phyloP scores from a whole-genome alignment of 1,284 basidiomycete genomes.

The Cutaneotrichosporon arboriforme region DNA sequence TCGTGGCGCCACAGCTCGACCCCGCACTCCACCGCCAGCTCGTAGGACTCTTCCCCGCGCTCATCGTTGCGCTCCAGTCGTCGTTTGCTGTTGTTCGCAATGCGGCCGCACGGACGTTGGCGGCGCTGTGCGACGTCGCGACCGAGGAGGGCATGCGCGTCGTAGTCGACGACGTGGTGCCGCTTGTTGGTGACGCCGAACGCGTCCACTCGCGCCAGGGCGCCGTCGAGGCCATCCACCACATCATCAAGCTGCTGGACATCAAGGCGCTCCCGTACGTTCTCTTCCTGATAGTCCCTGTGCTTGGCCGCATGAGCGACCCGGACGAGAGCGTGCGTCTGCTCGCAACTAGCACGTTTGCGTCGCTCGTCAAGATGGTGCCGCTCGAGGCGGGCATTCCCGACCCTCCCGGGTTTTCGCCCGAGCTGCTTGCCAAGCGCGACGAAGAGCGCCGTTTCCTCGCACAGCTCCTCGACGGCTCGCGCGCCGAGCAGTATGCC shows the following conservation, averaged over 20 bases:
- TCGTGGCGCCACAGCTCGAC: constrained; percentile 71
- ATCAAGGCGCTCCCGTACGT: constrained; percentile 95
- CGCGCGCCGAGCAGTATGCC: constrained; percentile 84
- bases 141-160: constrained; percentile 79
- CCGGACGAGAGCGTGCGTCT: constrained; percentile 83
- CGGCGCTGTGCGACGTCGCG: constrained; percentile 79
- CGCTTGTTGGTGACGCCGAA: constrained; percentile 73
- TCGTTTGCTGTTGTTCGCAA: constrained; percentile 83
- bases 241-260: constrained; percentile 89
- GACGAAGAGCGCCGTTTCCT: constrained; percentile 88
- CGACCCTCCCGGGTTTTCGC: constrained; percentile 86
- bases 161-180: constrained; percentile 80
- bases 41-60: constrained; percentile 65
- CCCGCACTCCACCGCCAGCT: constrained; percentile 63
- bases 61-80: constrained; percentile 73
- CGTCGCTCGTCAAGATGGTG: constrained; percentile 97
- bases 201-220: constrained; percentile 80
- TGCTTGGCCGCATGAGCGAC: constrained; percentile 97
- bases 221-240: constrained; percentile 80
- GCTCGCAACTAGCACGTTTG: constrained; percentile 93
- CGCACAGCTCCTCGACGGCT: constrained; percentile 87
- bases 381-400: constrained; percentile 96
- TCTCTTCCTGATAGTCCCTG: constrained; percentile 92
- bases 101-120: constrained; percentile 77
- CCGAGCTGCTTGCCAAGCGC: constrained; percentile 79